These are phyloP conservation scores for Taxawa tesnikishii DNA, from an alignment of 2,329 filamentous ascomycete species.

Conservation along the genomic window DNA sequence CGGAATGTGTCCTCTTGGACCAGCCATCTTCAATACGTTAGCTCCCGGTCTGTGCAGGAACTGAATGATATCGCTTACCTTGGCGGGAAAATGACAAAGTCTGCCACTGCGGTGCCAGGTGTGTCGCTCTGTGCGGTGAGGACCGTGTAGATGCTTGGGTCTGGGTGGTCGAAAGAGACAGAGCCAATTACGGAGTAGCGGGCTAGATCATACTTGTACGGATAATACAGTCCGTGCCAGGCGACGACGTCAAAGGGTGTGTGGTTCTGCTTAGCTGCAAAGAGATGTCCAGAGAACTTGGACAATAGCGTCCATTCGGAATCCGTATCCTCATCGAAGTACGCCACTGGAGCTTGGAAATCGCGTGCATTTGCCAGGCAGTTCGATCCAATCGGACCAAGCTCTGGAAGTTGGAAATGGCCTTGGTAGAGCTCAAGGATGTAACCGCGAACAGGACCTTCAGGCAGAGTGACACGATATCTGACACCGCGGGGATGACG, in stretches of 20 bases:
- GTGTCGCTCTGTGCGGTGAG: conserved; percentile 48
- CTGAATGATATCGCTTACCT: conserved; percentile 29
- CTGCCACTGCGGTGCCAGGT: conserved; percentile 46
- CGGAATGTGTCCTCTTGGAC: conserved; percentile 59
- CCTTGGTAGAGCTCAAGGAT: conserved; percentile 55
- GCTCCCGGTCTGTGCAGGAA: not conserved
- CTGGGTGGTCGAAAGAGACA: conserved; percentile 51
- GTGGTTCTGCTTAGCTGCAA: conserved; percentile 48
- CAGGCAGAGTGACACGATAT: conserved; percentile 47
- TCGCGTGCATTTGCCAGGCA: conserved; percentile 54
- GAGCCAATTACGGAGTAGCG: conserved; percentile 46
- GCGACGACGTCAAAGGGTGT: conserved; percentile 60
- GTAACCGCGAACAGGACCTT: conserved; percentile 51
- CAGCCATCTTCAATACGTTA: conserved; percentile 1
- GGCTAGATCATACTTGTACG: conserved; percentile 45
- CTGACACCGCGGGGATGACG: conserved; percentile 53
- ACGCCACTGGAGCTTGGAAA: conserved; percentile 50
- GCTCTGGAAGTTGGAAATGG: conserved; percentile 53
- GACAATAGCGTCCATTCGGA: conserved; percentile 45
- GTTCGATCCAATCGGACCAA: conserved; percentile 55
- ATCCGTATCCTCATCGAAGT: conserved; percentile 42
- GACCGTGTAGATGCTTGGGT: conserved; percentile 56
- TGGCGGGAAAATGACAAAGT: conserved; percentile 63
- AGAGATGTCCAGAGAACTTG: conserved; percentile 51
- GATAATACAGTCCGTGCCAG: conserved; percentile 59